phyloP scores from a whole-genome alignment of 495 filamentous ascomycete species.

The Lophiostoma macrostomum region DNA sequence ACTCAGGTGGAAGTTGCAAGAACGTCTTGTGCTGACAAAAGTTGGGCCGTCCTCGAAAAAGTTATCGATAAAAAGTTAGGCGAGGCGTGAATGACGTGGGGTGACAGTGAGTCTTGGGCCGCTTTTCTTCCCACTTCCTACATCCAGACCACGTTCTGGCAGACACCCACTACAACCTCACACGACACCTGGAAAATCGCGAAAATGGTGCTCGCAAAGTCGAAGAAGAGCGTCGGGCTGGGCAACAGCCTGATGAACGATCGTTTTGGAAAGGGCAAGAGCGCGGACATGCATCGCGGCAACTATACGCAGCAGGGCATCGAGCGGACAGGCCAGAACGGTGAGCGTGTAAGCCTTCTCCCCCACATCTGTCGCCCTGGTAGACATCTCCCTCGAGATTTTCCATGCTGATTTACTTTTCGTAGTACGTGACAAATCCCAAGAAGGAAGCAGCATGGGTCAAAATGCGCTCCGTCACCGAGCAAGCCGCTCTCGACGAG shows the following conservation, averaged over 20 bases:
- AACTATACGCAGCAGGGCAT: slow-evolving; percentile 36
- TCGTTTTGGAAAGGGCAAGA: slow-evolving; percentile 85
- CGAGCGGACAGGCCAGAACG: slow-evolving; percentile 33
- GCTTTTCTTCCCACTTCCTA: too few relatives aligned
- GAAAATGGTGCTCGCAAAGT: slow-evolving; percentile 88
- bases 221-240: slow-evolving; percentile 89
- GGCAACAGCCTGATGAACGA: slow-evolving; percentile 92
- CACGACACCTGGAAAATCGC: too few relatives aligned
- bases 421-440: slow-evolving; percentile 45
- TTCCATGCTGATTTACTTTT: neutral
- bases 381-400: too few relatives aligned
- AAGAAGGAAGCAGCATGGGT: slow-evolving; percentile 77
- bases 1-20: slow-evolving; percentile 28
- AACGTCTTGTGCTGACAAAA: slow-evolving; percentile 35
- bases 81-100: slow-evolving; percentile 32
- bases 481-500: slow-evolving; percentile 91
- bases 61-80: slow-evolving; percentile 26
- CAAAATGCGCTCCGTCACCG: slow-evolving; percentile 98
- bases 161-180: too few relatives aligned
- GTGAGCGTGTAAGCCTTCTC: slow-evolving; percentile 37
- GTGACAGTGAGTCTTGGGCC: too few relatives aligned
- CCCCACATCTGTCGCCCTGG: too few relatives aligned
- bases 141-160: too few relatives aligned
- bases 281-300: slow-evolving; percentile 52
- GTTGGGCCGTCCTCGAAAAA: neutral